A percentile compares a stretch with the other conserved stretches of the same genome.
Evolutionary conservation across 495 filamentous ascomycete species (phyloP).

Genomic region (Pseudoneurospora amorphoporcata): DNA sequence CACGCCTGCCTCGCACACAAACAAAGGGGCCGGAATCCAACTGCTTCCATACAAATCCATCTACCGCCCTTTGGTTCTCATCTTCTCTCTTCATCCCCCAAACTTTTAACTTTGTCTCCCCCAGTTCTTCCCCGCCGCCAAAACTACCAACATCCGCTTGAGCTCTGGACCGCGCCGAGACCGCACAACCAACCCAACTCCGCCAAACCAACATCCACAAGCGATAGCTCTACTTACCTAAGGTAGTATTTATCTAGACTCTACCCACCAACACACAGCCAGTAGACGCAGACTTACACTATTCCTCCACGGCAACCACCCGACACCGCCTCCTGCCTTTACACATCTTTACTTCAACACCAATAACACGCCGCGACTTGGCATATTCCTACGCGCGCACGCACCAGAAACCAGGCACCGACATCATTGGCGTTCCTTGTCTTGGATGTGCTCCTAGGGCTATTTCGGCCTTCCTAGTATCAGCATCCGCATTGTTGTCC

Average conservation of each 20-base stretch:
- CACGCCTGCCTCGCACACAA: background rate
- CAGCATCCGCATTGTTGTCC: conserved; percentile 31
- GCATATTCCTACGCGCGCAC: background rate
- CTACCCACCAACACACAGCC: background rate
- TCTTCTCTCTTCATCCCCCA: background rate
- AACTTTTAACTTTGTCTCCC: background rate
- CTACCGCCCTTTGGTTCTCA: background rate
- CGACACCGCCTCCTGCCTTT: background rate
- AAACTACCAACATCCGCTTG: background rate
- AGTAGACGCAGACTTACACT: background rate
- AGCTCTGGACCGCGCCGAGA: background rate
- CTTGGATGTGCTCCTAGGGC: background rate
- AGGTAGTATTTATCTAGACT: background rate
- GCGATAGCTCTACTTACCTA: background rate
- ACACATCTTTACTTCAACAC: background rate
- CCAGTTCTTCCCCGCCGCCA: background rate
- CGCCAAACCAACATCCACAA: background rate
- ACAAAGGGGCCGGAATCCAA: background rate
- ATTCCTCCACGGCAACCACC: background rate
- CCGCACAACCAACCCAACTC: background rate
- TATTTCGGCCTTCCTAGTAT: background rate
- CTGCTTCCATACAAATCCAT: background rate
- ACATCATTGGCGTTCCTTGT: background rate
- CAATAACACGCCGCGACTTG: background rate
- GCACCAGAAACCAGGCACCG: background rate